A percentile compares a stretch with the other conserved stretches of the same genome.
phyloP scores from a whole-genome alignment of 1,139 yeast species.

The Saccharomyces pastorianus region DNA sequence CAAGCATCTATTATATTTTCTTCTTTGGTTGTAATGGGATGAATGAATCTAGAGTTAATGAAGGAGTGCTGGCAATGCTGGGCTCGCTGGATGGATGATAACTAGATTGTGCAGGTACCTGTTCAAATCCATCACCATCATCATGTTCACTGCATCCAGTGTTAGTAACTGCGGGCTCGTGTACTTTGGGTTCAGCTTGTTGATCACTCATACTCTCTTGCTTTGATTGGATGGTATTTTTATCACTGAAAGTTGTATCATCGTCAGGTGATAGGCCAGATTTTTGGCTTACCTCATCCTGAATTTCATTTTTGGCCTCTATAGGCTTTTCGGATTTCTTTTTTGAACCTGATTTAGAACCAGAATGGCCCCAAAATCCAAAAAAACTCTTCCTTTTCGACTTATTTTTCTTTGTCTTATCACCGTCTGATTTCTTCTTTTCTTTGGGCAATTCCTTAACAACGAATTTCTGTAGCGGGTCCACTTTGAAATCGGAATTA shows the following conservation, averaged over 20 bases:
- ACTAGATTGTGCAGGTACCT: not conserved
- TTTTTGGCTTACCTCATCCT: not conserved
- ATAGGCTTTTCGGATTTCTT: not conserved
- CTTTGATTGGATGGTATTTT: not conserved
- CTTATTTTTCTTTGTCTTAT: slow-evolving; percentile 9
- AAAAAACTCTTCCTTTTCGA: slow-evolving; percentile 16
- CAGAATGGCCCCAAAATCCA: slow-evolving; percentile 22
- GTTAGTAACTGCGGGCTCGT: not conserved
- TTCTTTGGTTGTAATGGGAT: slow-evolving; percentile 24
- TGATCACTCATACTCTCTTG: not conserved
- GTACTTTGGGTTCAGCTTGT: not conserved
- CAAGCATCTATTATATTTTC: slow-evolving; percentile 4
- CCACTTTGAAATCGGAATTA: slow-evolving; percentile 21
- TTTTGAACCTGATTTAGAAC: not conserved
- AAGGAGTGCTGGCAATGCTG: not conserved
- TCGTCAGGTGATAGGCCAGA: not conserved
- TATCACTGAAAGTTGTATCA: not conserved
- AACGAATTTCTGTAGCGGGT: slow-evolving; percentile 26
- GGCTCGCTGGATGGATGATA: not conserved
- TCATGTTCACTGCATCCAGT: not conserved
- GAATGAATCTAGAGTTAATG: slow-evolving; percentile 16
- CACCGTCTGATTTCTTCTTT: slow-evolving; percentile 11
- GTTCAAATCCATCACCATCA: slow-evolving; percentile 8
- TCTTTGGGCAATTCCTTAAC: slow-evolving; percentile 22
- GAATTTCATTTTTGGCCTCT: not conserved